A percentile compares a stretch with the other conserved stretches of the same genome.
Conservation (phyloP, 495 filamentous ascomycete genomes). For the Daldinia loculata region DNA sequence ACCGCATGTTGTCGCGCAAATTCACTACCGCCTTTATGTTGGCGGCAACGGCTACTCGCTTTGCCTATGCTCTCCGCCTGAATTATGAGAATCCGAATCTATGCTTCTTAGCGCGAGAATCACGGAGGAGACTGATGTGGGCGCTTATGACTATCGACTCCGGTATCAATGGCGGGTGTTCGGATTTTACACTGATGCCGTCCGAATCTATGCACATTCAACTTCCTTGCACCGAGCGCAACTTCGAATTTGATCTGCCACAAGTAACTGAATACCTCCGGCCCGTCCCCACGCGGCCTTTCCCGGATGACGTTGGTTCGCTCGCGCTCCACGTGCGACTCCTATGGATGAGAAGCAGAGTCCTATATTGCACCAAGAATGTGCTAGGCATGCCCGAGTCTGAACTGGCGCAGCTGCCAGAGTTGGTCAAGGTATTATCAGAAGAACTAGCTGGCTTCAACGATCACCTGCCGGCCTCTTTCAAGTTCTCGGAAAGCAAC, state of each 20-base stretch:
- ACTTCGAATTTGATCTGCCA: conserved; percentile 62
- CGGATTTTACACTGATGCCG: conserved; percentile 57
- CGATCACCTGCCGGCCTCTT: conserved; percentile 54
- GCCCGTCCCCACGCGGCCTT: conserved; percentile 46
- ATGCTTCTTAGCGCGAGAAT: conserved; percentile 60
- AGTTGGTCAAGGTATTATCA: conserved; percentile 50
- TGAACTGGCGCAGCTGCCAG: conserved; percentile 51
- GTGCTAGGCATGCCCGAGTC: conserved; percentile 45
- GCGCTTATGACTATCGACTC: conserved; percentile 60
- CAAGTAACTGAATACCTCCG: conserved; percentile 56
- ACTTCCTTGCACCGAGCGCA: conserved; percentile 61
- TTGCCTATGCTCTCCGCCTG: conserved; percentile 57
- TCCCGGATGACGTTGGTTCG: conserved; percentile 58
- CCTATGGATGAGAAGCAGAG: conserved; percentile 55
- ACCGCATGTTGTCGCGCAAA: conserved; percentile 56
- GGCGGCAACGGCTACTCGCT: conserved; percentile 55
- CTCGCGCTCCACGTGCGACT: conserved; percentile 59
- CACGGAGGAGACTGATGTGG: conserved; percentile 62
- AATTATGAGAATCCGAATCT: conserved; percentile 59
- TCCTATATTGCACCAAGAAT: conserved; percentile 54
- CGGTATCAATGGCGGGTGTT: conserved; percentile 54
- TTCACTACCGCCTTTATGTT: conserved; percentile 60
- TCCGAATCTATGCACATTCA: conserved; percentile 56
- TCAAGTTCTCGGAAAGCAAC: conserved; percentile 59
- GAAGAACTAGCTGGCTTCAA: conserved; percentile 57